Evolutionary conservation across 495 filamentous ascomycete genomes (phyloP).

Genomic region (Lasiosphaeria ovina): DNA sequence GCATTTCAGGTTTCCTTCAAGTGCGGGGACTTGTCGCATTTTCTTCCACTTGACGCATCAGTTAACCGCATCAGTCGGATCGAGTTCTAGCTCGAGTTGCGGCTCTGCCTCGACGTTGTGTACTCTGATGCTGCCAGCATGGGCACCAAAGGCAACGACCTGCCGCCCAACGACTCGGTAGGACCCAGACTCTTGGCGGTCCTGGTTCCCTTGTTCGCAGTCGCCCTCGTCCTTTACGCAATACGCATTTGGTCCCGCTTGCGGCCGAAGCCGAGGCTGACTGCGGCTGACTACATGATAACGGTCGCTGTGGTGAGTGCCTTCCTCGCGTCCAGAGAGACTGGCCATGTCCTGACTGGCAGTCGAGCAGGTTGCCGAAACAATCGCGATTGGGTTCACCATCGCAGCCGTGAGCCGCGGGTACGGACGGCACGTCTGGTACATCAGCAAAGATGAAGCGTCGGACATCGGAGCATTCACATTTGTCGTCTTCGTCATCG

Average conservation of each 20-base stretch:
- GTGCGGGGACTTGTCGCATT: too few relatives aligned
- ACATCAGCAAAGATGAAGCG: neutral
- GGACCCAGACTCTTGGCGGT: constrained; percentile 4
- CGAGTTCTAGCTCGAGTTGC: too few relatives aligned
- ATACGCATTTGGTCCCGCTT: constrained; percentile 11
- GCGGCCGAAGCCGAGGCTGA: constrained; percentile 5
- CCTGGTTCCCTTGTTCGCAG: constrained; percentile 5
- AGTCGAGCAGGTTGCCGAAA: constrained; percentile 2
- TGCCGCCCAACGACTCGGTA: neutral
- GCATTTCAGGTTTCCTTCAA: too few relatives aligned
- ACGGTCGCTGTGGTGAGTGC: constrained; percentile 9
- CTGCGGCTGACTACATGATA: constrained; percentile 8
- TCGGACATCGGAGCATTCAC: constrained; percentile 5
- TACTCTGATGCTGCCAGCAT: too few relatives aligned
- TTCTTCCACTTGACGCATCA: too few relatives aligned
- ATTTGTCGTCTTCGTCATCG: constrained; percentile 9
- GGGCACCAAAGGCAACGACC: neutral
- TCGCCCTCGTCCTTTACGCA: neutral
- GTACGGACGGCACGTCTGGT: neutral
- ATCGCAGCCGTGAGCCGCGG: constrained; percentile 3
- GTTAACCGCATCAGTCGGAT: too few relatives aligned
- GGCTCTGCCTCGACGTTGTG: too few relatives aligned
- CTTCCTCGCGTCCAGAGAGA: neutral
- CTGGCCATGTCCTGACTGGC: neutral
- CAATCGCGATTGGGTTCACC: constrained; percentile 2